Conservation (phyloP, 176 grass and related monocot species). For the Puccinellia tenuiflora region DNA sequence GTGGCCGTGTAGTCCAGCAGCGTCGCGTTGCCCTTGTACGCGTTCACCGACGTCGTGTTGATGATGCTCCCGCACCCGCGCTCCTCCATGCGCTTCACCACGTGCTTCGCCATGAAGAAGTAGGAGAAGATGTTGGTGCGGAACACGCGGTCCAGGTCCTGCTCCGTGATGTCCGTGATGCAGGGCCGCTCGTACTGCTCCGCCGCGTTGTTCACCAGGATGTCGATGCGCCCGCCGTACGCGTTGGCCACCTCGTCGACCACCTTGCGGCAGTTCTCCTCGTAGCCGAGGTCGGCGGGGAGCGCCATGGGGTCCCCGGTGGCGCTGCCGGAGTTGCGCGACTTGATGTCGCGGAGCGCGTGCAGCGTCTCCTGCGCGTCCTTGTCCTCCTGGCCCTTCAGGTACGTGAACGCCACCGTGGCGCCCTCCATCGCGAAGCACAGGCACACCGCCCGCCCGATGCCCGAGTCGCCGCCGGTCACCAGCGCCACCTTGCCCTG, state of each 20-base stretch:
- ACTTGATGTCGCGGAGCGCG: slow-evolving; percentile 42
- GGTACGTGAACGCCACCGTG: slow-evolving; percentile 70
- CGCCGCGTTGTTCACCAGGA: slow-evolving; percentile 72
- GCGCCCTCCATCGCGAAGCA: slow-evolving; percentile 75
- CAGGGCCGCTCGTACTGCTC: slow-evolving; percentile 53
- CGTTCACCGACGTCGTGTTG: slow-evolving; percentile 81
- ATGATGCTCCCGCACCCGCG: slow-evolving; percentile 32
- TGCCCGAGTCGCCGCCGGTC: slow-evolving; percentile 86
- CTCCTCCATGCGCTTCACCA: slow-evolving; percentile 37
- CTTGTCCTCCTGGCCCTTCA: slow-evolving; percentile 53
- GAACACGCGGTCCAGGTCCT: slow-evolving; percentile 65
- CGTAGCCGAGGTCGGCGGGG: slow-evolving; percentile 63
- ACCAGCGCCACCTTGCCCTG: slow-evolving; percentile 79
- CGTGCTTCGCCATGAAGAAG: slow-evolving; percentile 50
- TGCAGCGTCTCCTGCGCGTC: slow-evolving; percentile 61
- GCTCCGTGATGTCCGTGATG: slow-evolving; percentile 49
- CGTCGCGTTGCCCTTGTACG: slow-evolving; percentile 75
- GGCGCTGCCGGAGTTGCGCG: not conserved
- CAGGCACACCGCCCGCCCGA: slow-evolving; percentile 76
- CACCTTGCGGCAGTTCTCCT: slow-evolving; percentile 57
- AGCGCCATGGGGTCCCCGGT: slow-evolving; percentile 47
- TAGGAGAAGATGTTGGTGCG: slow-evolving; percentile 81
- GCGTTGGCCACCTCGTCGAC: slow-evolving; percentile 43
- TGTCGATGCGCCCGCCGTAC: slow-evolving; percentile 56
- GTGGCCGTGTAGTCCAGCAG: slow-evolving; percentile 94